Evolutionary conservation across 768 basidiomycete species (phyloP).

Genomic region (Xanthoconium stramineum): DNA sequence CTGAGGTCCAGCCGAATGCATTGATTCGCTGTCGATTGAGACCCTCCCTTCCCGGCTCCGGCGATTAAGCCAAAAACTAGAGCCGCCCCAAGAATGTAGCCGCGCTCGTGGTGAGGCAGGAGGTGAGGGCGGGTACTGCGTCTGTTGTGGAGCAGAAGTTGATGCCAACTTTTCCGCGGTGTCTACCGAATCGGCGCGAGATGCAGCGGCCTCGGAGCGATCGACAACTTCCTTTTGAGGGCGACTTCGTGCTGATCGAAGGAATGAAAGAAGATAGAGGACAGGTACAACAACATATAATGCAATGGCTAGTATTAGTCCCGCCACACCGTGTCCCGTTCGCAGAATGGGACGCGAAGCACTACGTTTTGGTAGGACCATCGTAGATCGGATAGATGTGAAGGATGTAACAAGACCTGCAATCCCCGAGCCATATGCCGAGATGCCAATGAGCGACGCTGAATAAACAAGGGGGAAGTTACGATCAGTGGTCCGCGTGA

Average conservation of each 20-base stretch:
- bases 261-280: conserved; percentile 32
- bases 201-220: conserved; percentile 24
- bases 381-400: conserved; percentile 44
- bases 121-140: conserved; percentile 31
- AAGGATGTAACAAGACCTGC: conserved; percentile 63
- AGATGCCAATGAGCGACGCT: conserved; percentile 39
- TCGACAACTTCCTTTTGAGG: conserved; percentile 20
- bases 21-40: conserved; percentile 39
- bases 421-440: conserved; percentile 58
- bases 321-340: conserved; percentile 64
- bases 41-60: conserved; percentile 35
- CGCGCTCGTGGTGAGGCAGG: conserved; percentile 31
- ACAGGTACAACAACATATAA: conserved; percentile 55
- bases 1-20: conserved; percentile 34
- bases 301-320: conserved; percentile 59
- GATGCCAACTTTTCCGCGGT: conserved; percentile 40
- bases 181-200: conserved; percentile 38
- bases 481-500: conserved; percentile 18
- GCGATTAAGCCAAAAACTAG: conserved; percentile 35
- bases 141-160: conserved; percentile 26
- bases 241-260: conserved; percentile 11
- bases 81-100: conserved; percentile 38
- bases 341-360: conserved; percentile 37
- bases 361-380: conserved; percentile 32
- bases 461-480: conserved; percentile 33